Evolutionary conservation across 805 yeast species (phyloP).

Genomic region (Nadsonia fulvescens): DNA sequence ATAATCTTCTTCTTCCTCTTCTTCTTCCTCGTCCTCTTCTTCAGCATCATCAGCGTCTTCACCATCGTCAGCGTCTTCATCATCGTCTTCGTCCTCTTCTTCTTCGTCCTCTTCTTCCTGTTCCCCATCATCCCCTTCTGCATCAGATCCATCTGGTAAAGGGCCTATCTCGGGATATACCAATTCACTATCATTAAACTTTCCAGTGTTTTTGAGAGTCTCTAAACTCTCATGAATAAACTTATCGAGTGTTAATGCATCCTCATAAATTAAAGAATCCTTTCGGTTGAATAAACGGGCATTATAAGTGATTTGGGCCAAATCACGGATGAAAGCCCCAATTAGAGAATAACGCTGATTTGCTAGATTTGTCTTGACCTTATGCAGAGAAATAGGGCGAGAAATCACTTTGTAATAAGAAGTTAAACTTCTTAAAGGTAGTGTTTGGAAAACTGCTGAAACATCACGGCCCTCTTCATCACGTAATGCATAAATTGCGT

Average conservation of each 20-base stretch:
- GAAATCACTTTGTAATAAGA: constrained; percentile 68
- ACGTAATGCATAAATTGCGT: constrained; percentile 17
- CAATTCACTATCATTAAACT: constrained; percentile 20
- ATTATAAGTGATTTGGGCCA: constrained; percentile 79
- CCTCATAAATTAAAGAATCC: constrained; percentile 45
- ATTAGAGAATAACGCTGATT: constrained; percentile 36
- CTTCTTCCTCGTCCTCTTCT: constrained; percentile 14
- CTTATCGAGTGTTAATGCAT: constrained; percentile 43
- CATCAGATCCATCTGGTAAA: constrained; percentile 31
- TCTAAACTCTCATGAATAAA: constrained; percentile 33
- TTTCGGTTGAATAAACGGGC: constrained; percentile 71
- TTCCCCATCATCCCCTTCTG: constrained; percentile 11
- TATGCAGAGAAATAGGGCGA: constrained; percentile 67
- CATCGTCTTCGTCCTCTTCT: constrained; percentile 12
- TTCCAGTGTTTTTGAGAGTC: constrained; percentile 25
- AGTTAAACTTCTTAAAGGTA: constrained; percentile 54
- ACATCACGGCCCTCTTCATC: constrained; percentile 25
- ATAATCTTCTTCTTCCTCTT: constrained; percentile 14
- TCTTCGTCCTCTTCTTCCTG: constrained; percentile 15
- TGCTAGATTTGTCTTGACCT: constrained; percentile 39
- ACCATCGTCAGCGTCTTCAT: constrained; percentile 16
- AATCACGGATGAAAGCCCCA: constrained; percentile 54
- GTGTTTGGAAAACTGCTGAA: constrained; percentile 42
- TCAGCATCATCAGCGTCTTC: constrained; percentile 17
- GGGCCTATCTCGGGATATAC: constrained; percentile 53